Percentiles rank a stretch among this genome's conserved stretches.
Evolutionary conservation across 2,329 filamentous ascomycete species (phyloP).

Genomic region (Aureobasidium melanogenum): DNA sequence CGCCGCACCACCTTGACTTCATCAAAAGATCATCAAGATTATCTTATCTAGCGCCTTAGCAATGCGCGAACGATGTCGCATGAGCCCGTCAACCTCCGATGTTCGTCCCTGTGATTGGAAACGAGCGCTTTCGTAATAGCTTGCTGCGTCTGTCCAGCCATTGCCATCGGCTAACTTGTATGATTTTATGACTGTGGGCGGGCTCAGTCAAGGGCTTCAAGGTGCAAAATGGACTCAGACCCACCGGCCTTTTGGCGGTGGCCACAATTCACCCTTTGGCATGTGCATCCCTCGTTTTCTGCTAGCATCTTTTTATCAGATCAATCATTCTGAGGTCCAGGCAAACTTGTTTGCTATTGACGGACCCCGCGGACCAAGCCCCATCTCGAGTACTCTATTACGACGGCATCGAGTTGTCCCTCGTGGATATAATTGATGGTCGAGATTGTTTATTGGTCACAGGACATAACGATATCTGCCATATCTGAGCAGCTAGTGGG

Average conservation of each 20-base stretch:
- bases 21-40: conserved; percentile 7
- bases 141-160: neutral
- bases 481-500: neutral
- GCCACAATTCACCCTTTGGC: neutral
- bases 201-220: neutral
- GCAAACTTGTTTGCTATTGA: neutral
- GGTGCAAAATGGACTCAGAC: conserved; percentile 4
- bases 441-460: neutral
- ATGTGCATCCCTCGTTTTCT: neutral
- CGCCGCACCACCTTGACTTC: neutral
- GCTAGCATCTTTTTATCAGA: conserved; percentile 1
- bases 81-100: neutral
- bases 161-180: conserved; percentile 4
- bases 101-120: neutral
- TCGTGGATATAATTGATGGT: neutral
- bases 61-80: conserved; percentile 5
- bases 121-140: conserved; percentile 1
- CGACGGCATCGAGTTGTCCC: neutral
- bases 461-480: neutral
- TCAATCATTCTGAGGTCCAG: neutral
- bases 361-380: neutral
- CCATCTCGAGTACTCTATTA: neutral
- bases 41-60: conserved; percentile 6
- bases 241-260: neutral
- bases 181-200: neutral